These are phyloP conservation scores for Aureobasidium sp. DNA, from an alignment of 2,329 filamentous ascomycete genomes.

Conservation along the genomic window DNA sequence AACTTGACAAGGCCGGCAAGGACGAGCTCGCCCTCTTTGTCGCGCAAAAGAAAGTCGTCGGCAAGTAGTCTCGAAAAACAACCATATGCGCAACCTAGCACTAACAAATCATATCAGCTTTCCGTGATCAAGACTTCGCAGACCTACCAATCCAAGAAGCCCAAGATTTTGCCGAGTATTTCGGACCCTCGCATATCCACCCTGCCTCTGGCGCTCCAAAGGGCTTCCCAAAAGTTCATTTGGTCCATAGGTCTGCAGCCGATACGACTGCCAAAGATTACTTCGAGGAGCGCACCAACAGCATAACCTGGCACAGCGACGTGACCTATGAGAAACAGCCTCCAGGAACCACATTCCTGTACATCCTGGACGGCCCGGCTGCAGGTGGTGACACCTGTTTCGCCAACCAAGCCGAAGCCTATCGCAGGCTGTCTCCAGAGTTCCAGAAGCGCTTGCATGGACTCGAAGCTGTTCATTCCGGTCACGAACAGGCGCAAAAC, in stretches of 20 bases:
- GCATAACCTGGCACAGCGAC: constrained; percentile 82
- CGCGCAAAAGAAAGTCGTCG: constrained; percentile 67
- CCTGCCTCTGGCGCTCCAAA: constrained; percentile 67
- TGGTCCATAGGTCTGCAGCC: constrained; percentile 64
- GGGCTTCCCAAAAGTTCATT: constrained; percentile 65
- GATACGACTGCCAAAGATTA: constrained; percentile 54
- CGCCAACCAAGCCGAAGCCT: constrained; percentile 69
- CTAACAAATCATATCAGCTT: constrained; percentile 36
- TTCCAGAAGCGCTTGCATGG: constrained; percentile 77
- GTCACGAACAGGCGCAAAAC: constrained; percentile 65
- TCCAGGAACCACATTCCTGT: constrained; percentile 82
- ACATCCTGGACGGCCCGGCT: constrained; percentile 71
- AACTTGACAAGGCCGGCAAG: constrained; percentile 58
- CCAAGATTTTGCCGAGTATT: constrained; percentile 62
- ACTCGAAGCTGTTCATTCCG: constrained; percentile 71
- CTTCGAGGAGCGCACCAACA: constrained; percentile 63
- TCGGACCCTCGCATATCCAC: constrained; percentile 74
- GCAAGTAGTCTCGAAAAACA: constrained; percentile 23
- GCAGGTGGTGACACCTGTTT: constrained; percentile 82
- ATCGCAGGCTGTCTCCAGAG: constrained; percentile 66
- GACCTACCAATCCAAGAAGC: constrained; percentile 61
- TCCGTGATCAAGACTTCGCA: constrained; percentile 61
- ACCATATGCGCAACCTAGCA: neutral
- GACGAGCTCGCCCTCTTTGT: constrained; percentile 69
- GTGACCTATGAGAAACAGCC: constrained; percentile 83